Base-by-base conservation (phyloP, 306 rosid genomes). In the Cyclanthera cordifolia region DNA sequence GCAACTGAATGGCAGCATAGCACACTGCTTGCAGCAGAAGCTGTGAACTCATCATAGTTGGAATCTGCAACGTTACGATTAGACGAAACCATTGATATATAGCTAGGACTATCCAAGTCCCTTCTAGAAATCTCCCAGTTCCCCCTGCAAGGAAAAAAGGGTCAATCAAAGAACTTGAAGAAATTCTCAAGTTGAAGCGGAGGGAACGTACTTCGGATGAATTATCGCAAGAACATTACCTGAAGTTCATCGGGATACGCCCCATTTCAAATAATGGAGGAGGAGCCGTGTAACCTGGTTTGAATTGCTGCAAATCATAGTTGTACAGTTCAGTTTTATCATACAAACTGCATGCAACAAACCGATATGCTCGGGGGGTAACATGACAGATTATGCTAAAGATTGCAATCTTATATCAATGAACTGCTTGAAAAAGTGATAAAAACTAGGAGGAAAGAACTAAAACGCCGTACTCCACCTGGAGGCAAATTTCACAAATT, bases 41-140 rank as follows among this genome's bases (percentile, higher is more conserved):
- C 72, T 61, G 96, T 79, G 57, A 80, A 76, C 71, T 85, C 94
- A 34, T 90, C 87, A 21, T 75, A 77, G 71, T 83, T 83, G 47
- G 90, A 78, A 57, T 74, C 55, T 13, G 78, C 58, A 53, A 80
- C 73, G 70, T 70, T 76, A 8, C 75, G 88, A 53, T 88, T 83
- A n/a, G 95, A 70, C n/a, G 99, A 81, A 79, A 86, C 95, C 96
- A 88, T 88, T 72, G 91, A 83, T 75, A 94, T 88, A 72, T 84
- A 77, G 28, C 82, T 90, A 50, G 97, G 76, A 69, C 86, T 85
- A 20, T 83, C 84, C 55, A 81, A 74, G 77, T 86, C 88, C 72
- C 96, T 86, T 77, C 97, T 78, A 1, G 95, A 73, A 69, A 86
- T 84, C 83, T 94, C 99, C 99, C 99, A 90, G 74, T 94, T 88